A percentile compares a stretch with the other conserved stretches of the same genome.
Evolutionary conservation across 306 rosid genomes (phyloP).

Genomic region (Chamaecrista fasciculata): DNA sequence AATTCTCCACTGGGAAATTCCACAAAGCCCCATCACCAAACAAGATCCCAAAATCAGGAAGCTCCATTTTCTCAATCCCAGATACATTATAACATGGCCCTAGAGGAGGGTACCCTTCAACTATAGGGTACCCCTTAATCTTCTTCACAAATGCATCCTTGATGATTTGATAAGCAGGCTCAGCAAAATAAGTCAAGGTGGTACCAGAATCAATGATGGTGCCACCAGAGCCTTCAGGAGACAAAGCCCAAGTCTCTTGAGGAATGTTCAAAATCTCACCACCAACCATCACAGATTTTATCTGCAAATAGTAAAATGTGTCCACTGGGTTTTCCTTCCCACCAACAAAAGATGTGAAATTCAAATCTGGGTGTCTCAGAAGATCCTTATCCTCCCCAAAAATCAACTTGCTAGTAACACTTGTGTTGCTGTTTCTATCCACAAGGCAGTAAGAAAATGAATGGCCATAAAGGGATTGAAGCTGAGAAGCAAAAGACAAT

Average conservation of each 20-base stretch:
- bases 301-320: slow-evolving; percentile 72
- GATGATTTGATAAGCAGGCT: slow-evolving; percentile 62
- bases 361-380: slow-evolving; percentile 53
- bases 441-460: slow-evolving; percentile 87
- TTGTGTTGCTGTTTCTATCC: slow-evolving; percentile 65
- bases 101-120: slow-evolving; percentile 50
- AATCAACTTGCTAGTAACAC: slow-evolving; percentile 74
- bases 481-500: slow-evolving; percentile 81
- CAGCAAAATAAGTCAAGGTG: slow-evolving; percentile 72
- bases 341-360: slow-evolving; percentile 63
- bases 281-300: slow-evolving; percentile 62
- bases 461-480: slow-evolving; percentile 78
- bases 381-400: slow-evolving; percentile 72
- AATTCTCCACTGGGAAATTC: slow-evolving; percentile 79
- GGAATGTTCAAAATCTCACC: slow-evolving; percentile 58
- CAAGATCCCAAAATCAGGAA: slow-evolving; percentile 61
- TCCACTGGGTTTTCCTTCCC: slow-evolving; percentile 69
- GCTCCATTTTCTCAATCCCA: slow-evolving; percentile 50
- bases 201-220: slow-evolving; percentile 90
- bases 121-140: slow-evolving; percentile 49
- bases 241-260: slow-evolving; percentile 57
- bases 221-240: slow-evolving; percentile 64
- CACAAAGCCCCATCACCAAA: slow-evolving; percentile 77
- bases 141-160: slow-evolving; percentile 60
- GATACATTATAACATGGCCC: slow-evolving; percentile 83